phyloP scores from a whole-genome alignment of 257 asterid genomes.

The Handroanthus guayacan region DNA sequence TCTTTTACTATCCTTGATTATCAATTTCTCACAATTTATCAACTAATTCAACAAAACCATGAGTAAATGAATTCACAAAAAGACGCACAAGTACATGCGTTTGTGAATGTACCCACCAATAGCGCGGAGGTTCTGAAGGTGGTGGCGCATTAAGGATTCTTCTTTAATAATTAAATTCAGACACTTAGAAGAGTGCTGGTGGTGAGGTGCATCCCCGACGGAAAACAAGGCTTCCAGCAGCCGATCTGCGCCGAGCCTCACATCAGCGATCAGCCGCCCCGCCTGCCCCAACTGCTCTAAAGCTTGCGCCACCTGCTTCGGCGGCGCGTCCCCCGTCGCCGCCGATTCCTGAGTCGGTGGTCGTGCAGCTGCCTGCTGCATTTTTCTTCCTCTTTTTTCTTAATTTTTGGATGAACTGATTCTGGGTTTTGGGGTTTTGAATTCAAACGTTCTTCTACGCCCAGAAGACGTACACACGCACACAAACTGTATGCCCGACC shows the following conservation, averaged over 20 bases:
- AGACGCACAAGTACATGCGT: background rate
- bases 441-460: background rate
- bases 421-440: constrained; percentile 23
- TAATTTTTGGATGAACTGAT: background rate
- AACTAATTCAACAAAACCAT: background rate
- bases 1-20: background rate
- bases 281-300: constrained; percentile 89
- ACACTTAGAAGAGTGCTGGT: constrained; percentile 69
- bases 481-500: background rate
- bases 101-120: constrained; percentile 56
- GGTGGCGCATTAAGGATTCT: constrained; percentile 77
- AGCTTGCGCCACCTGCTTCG: constrained; percentile 96
- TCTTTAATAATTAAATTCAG: constrained; percentile 68
- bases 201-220: constrained; percentile 70
- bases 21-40: constrained; percentile 17
- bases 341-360: constrained; percentile 46
- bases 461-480: background rate
- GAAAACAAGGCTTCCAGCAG: constrained; percentile 77
- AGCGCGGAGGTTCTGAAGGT: constrained; percentile 75
- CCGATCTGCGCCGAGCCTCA: constrained; percentile 92
- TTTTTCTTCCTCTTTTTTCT: constrained; percentile 26
- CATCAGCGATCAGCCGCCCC: constrained; percentile 90
- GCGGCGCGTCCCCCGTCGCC: constrained; percentile 76
- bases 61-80: constrained; percentile 16
- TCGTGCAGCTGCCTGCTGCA: constrained; percentile 61